Base-by-base conservation (phyloP, 2,329 filamentous ascomycete genomes). In the Sporothrix brasiliensis region DNA sequence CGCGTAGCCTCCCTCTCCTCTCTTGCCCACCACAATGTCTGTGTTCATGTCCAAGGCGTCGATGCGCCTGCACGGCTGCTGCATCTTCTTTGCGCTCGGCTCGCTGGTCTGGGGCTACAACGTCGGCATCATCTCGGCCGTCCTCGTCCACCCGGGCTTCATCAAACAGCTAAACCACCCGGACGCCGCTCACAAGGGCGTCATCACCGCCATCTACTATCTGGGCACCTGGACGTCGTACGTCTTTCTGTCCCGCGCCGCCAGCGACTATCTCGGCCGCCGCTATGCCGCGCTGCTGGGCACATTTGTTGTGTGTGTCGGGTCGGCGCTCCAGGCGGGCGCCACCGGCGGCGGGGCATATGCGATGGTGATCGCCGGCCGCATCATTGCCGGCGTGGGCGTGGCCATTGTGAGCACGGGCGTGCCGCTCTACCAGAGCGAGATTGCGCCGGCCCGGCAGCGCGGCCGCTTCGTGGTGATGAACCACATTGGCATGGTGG, bases 51-150 rank as follows among this genome's bases (percentile, higher is more conserved):
- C 78, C 24, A 81, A 79, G 71, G 81, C 81, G 24, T 74, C 77
- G 11, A 70, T 79, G 47, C 80, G 83, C 47, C 79, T 86, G 27
- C 82, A 85, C 74, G 72, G 77, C 4, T 77, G 86, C 53, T 86
- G 84, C 74, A 74, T 82, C 11, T 85, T 87, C 74, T 85, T 87
- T 70, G 85, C 83, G 0, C 74, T 87, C n/a, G 85, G 84, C 14
- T 85, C 85, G 2, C 85, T 86, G 50, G 81, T 85, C 30, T 87
- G 85, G 85, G 85, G 83, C 16, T 88, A 88, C 76, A 87, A 87
- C 75, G 83, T 88, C 73, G 86, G 86, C 68, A 81, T 88, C 56
- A 79, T 88, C 21, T 84, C 85, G 1, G 85, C 85, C 0, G 80
- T 88, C 50, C 84, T 87, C 68, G 84, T 87, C 5, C 83, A 87